These are phyloP conservation scores for Metahyphopichia silvanorum DNA, from an alignment of 805 yeast species.

Conservation along the genomic window DNA sequence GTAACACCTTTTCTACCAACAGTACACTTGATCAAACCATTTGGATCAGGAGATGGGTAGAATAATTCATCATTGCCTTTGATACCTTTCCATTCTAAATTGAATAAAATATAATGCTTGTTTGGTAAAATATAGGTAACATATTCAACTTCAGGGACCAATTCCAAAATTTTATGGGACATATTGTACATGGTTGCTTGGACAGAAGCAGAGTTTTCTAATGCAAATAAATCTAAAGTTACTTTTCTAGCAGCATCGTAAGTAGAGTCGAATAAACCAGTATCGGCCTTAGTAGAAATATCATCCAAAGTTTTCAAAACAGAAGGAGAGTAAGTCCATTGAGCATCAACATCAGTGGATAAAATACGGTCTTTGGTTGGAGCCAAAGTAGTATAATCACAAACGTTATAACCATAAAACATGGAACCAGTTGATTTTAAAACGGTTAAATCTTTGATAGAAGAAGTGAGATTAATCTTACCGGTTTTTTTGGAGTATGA, in stretches of 20 bases:
- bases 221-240: slow-evolving; percentile 76
- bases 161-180: slow-evolving; percentile 66
- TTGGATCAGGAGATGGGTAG: slow-evolving; percentile 90
- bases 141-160: slow-evolving; percentile 52
- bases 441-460: slow-evolving; percentile 76
- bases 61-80: slow-evolving; percentile 77
- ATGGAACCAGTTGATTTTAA: slow-evolving; percentile 89
- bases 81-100: slow-evolving; percentile 81
- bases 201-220: slow-evolving; percentile 88
- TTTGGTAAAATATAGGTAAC: slow-evolving; percentile 83
- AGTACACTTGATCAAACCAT: slow-evolving; percentile 84
- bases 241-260: slow-evolving; percentile 60
- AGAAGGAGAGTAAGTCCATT: slow-evolving; percentile 62
- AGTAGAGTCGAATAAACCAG: slow-evolving; percentile 63
- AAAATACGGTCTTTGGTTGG: slow-evolving; percentile 84
- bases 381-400: slow-evolving; percentile 84
- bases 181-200: slow-evolving; percentile 97
- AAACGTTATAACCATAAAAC: slow-evolving; percentile 82
- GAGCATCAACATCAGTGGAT: slow-evolving; percentile 79
- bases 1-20: slow-evolving; percentile 60
- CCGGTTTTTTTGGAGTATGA: slow-evolving; percentile 47
- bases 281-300: slow-evolving; percentile 50
- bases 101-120: slow-evolving; percentile 83
- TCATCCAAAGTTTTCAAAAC: slow-evolving; percentile 48
- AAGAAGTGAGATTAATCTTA: slow-evolving; percentile 59